These are phyloP conservation scores for Linnemannia exigua DNA, from an alignment of 192 early-diverging fungal genomes.

Conservation along the genomic window DNA sequence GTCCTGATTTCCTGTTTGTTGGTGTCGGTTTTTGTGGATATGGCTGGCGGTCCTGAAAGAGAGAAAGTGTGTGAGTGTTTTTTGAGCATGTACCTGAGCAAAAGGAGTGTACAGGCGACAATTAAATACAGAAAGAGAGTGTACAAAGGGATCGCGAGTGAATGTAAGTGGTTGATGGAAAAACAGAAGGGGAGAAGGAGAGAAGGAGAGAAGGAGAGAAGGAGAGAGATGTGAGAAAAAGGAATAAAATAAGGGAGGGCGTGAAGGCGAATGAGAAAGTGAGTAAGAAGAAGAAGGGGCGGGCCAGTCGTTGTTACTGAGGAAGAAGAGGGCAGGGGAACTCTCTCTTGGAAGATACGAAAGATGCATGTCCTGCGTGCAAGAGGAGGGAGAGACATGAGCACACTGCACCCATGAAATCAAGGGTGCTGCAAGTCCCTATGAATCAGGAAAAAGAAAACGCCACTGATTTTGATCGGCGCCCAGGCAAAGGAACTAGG, in stretches of 20 bases:
- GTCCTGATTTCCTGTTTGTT: not conserved
- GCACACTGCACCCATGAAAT: no score
- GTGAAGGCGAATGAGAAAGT: not conserved
- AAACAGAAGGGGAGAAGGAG: not conserved
- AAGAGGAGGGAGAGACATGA: no score
- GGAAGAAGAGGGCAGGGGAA: not conserved
- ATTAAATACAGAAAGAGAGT: not conserved
- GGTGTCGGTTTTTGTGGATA: not conserved
- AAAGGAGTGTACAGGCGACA: not conserved
- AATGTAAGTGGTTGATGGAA: not conserved
- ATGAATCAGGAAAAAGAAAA: not conserved
- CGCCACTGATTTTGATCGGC: not conserved
- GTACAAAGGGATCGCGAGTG: not conserved
- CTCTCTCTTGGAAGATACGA: no score
- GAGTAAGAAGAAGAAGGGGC: not conserved
- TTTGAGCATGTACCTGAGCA: not conserved
- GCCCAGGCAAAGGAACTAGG: no score
- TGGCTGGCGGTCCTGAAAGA: not conserved
- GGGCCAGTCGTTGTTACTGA: not conserved
- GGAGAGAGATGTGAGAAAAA: not conserved
- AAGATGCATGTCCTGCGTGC: not conserved
- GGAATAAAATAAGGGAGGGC: not conserved
- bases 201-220: not conserved
- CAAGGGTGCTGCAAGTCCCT: slow-evolving; percentile 1
- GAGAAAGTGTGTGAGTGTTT: not conserved